These are phyloP conservation scores for Pseudotsuga menziesii DNA, from an alignment of 75 land plant genomes.

Conservation along the genomic window DNA sequence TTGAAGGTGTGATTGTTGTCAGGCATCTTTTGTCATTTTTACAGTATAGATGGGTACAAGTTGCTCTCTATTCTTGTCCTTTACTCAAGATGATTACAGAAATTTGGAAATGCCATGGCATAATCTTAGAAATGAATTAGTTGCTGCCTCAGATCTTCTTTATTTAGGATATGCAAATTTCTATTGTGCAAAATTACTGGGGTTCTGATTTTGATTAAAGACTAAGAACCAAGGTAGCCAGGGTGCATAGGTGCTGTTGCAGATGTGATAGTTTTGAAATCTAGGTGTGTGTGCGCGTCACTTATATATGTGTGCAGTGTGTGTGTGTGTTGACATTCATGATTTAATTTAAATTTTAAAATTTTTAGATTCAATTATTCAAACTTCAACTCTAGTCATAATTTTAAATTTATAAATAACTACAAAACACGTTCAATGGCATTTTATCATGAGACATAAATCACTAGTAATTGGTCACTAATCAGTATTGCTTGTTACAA, in stretches of 20 bases:
- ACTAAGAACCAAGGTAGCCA: not conserved
- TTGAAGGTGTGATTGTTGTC: slow-evolving; percentile 1
- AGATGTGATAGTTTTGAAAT: no score
- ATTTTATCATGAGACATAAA: no score
- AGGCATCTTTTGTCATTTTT: not conserved
- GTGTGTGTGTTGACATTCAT: not conserved
- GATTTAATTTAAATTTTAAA: no score
- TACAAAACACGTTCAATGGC: no score
- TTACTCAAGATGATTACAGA: not conserved
- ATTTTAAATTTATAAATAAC: no score
- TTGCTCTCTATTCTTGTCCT: not conserved
- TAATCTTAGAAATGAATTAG: not conserved
- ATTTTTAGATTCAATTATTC: no score
- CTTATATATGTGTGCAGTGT: not conserved
- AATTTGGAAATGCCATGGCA: not conserved
- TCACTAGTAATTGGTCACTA: no score
- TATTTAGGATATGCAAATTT: not conserved
- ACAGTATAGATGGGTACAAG: not conserved
- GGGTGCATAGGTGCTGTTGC: not conserved
- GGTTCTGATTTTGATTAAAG: not conserved
- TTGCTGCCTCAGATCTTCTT: not conserved
- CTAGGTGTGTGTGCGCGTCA: no score
- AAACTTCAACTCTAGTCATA: no score
- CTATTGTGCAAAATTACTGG: not conserved
- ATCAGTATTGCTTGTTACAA: no score